phyloP scores from a whole-genome alignment of 768 basidiomycete species.

The Antrodiella citrinella region DNA sequence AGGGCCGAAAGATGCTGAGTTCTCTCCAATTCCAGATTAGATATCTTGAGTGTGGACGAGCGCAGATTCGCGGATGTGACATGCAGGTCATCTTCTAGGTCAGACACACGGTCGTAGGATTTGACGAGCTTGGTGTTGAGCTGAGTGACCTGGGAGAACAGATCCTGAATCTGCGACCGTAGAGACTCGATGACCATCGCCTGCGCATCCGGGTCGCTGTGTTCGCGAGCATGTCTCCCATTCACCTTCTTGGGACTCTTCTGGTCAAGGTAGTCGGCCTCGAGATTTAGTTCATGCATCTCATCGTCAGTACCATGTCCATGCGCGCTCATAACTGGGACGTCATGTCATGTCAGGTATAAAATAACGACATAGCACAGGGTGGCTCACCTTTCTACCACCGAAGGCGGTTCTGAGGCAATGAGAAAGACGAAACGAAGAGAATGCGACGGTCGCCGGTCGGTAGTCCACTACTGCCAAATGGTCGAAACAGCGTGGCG shows the following conservation, averaged over 20 bases:
- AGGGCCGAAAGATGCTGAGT: constrained; percentile 83
- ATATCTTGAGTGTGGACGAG: constrained; percentile 54
- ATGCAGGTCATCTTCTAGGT: constrained; percentile 87
- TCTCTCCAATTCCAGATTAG: constrained; percentile 78
- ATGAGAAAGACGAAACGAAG: neutral
- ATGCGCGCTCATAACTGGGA: neutral
- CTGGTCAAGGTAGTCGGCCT: constrained; percentile 14
- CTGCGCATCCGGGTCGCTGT: constrained; percentile 54
- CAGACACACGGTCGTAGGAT: constrained; percentile 86
- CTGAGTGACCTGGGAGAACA: constrained; percentile 83
- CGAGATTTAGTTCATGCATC: constrained; percentile 13
- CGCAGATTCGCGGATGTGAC: constrained; percentile 52
- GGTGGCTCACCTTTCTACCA: neutral
- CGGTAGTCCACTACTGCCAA: no score
- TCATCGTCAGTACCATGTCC: constrained; percentile 8
- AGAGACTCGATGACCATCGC: constrained; percentile 76
- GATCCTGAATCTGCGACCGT: constrained; percentile 73
- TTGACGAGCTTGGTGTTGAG: constrained; percentile 90
- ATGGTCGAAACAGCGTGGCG: no score
- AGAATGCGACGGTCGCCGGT: no score
- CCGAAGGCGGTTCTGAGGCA: neutral
- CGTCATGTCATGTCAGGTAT: neutral
- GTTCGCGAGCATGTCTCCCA: constrained; percentile 1
- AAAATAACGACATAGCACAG: neutral
- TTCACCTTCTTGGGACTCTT: constrained; percentile 3